Conservation (phyloP, 805 yeast species). For the Candida ficus region DNA sequence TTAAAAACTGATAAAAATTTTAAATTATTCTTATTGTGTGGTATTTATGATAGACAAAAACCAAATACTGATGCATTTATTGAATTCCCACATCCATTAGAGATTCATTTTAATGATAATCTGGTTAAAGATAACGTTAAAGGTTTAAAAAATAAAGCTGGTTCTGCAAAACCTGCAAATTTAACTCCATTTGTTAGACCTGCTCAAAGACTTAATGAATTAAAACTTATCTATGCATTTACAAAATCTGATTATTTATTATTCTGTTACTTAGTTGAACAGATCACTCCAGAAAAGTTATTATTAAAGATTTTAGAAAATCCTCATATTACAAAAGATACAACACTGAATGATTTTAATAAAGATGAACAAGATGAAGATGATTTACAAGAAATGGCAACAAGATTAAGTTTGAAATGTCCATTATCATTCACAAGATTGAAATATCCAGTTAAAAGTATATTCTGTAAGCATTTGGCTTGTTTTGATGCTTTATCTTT, state of each 20-base stretch:
- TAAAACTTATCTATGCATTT: constrained; percentile 55
- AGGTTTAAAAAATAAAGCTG: constrained; percentile 72
- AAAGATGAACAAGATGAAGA: constrained; percentile 54
- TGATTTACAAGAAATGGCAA: constrained; percentile 61
- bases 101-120: constrained; percentile 53
- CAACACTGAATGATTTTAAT: constrained; percentile 46
- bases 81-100: constrained; percentile 69
- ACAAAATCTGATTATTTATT: constrained; percentile 45
- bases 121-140: constrained; percentile 50
- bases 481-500: constrained; percentile 83
- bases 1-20: constrained; percentile 28
- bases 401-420: constrained; percentile 65
- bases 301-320: constrained; percentile 35
- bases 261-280: constrained; percentile 56
- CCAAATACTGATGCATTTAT: constrained; percentile 32
- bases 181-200: constrained; percentile 46
- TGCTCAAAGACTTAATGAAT: constrained; percentile 31
- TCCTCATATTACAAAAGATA: constrained; percentile 47
- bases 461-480: constrained; percentile 71
- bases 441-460: constrained; percentile 65
- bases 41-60: constrained; percentile 30
- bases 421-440: constrained; percentile 74
- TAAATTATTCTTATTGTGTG: constrained; percentile 51
- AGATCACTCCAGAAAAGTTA: constrained; percentile 36
- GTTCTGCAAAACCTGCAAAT: constrained; percentile 81